Base-by-base conservation (phyloP, 495 filamentous ascomycete genomes). In the Sporormia fimetaria region DNA sequence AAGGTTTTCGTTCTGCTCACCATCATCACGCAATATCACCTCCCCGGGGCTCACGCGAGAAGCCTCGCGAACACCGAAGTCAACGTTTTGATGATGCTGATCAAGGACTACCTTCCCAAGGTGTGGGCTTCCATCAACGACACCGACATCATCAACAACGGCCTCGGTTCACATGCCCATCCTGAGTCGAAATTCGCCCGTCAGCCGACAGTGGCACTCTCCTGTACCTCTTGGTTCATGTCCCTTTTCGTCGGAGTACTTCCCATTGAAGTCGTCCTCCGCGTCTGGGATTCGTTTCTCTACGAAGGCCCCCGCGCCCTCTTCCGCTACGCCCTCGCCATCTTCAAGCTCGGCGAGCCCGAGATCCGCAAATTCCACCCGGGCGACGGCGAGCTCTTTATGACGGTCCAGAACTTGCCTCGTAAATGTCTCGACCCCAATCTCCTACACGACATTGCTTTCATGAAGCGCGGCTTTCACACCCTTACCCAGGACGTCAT, bases 221-320 rank as follows among this genome's bases (percentile, higher is more conserved):
- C 87, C 44, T 80, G 87, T 54, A 94, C 87, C 1, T 80, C 86
- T n/a, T 98, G 90, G 90, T 92, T 98, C 60, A 98, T 98, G 90
- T 86, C 80, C 11, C 78, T 87, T 30, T 95, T 90, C 60, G 88
- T 95, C 58, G 86, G 87, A 24, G 93, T 80, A 1, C 61, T 98
- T 20, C 90, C 90, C 12, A 82, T 92, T 49, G 90, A 98, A 57
- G 80, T 81, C 26, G 83, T 83, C 0, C 67, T 95, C 10, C 79
- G 90, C 14, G 85, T 98, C 4, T 98, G 90, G 90, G 90, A 98
- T 49, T 71, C 79, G 4, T 83, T 95, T 57, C 95, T 94, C 65
- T 94, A 87, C 59, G 90, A 98, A 61, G 90, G 90, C 17, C 83
- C 79, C 27, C 87, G 87, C 51, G 94, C 86, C 2, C 75, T 98